Evolutionary conservation across 331 rosid species (phyloP).

Genomic region (Spiraea crenata): DNA sequence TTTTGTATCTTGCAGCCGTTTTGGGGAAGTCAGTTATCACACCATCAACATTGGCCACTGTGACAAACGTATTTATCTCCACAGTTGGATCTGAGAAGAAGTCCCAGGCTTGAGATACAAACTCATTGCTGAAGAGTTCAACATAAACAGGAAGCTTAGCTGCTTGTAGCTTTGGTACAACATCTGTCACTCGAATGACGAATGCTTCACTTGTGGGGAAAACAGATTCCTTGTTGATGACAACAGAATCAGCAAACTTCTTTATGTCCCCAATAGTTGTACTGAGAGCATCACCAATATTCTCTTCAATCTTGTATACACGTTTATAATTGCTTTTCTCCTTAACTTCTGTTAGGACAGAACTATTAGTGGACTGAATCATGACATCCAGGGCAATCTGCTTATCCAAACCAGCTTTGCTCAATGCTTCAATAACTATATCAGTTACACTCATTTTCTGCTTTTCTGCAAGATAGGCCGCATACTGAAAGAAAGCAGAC

Average conservation of each 20-base stretch:
- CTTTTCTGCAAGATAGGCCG: constrained; percentile 64
- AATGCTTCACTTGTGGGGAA: constrained; percentile 26
- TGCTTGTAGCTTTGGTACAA: constrained; percentile 38
- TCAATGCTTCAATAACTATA: constrained; percentile 50
- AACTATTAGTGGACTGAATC: constrained; percentile 75
- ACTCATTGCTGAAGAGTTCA: constrained; percentile 82
- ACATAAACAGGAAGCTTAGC: constrained; percentile 63
- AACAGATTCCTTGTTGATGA: constrained; percentile 60
- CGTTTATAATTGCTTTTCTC: constrained; percentile 51
- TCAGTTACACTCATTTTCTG: constrained; percentile 47
- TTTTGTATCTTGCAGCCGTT: constrained; percentile 80
- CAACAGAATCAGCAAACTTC: constrained; percentile 67
- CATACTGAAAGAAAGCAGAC: constrained; percentile 61
- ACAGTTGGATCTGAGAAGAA: constrained; percentile 84
- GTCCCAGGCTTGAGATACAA: constrained; percentile 87
- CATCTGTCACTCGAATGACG: constrained; percentile 28
- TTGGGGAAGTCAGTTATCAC: constrained; percentile 78
- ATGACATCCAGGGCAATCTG: constrained; percentile 45
- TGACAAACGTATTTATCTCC: constrained; percentile 70
- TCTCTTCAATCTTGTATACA: constrained; percentile 62
- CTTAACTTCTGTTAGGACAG: constrained; percentile 63
- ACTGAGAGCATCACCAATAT: constrained; percentile 40
- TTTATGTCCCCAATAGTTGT: constrained; percentile 58
- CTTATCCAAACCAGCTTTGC: constrained; percentile 60
- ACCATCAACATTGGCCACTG: constrained; percentile 45